Base-by-base conservation (phyloP, 768 basidiomycete species). In the Russula ochroleuca region DNA sequence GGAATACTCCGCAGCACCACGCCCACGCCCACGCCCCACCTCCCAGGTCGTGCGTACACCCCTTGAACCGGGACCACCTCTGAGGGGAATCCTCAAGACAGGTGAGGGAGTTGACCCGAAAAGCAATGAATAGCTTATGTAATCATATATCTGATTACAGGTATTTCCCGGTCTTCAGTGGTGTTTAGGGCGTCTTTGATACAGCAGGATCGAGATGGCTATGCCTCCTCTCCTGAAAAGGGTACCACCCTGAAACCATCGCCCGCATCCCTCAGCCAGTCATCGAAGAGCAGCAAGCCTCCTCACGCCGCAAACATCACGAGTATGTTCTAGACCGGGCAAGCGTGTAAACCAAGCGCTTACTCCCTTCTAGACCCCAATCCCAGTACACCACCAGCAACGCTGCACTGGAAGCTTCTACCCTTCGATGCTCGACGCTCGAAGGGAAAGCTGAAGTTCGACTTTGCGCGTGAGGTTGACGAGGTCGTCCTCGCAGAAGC, bases 331-430 rank as follows among this genome's bases (percentile, higher is more conserved):
- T n/a, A 28, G 37, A 53, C 28, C 35, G 15, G 31, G 13, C 23
- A 38, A 33, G 33, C 31, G 15, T 45, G 35, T 35, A 19, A 13
- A 14, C 2, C 43, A 13, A 35, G 23, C n/a, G 28, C 65, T 50
- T 38, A 55, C 43, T 33, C 28, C 13, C 21, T 35, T 45, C 61
- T 57, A 58, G 45, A 49, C 31, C 37, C 63, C 2, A 67, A 51
- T 52, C 41, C 63, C 5, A 67, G 53, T 52, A 77, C 76, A 69
- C 61, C 74, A 73, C 3, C 77, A 74, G 72, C 78, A 33, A 70
- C 76, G 1, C 65, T 82, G 59, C 77, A 77, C 64, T 85, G 83
- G 83, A 79, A 78, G 56, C 69, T 83, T 19, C 74, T 81, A 48
- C 79, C 80, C 19, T 81, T 72, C 60, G 71, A 73, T 58, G 52